Conservation (phyloP, 345 rosid species). For the Corchorus olitorius region DNA sequence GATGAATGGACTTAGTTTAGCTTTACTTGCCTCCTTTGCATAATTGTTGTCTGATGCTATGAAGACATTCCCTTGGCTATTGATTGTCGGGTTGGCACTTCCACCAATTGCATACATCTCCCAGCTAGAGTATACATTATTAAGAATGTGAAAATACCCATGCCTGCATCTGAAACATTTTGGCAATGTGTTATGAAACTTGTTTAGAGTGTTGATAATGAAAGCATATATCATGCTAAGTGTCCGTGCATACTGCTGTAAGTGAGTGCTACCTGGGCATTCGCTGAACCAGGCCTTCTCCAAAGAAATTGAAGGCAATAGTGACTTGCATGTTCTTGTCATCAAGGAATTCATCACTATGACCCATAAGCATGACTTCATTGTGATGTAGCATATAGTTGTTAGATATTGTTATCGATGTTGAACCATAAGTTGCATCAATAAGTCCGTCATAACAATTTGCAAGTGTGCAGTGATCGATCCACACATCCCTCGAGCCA, state of each 20-base stretch:
- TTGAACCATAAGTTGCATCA: conserved; percentile 59
- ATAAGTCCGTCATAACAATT: conserved; percentile 66
- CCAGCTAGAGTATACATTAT: conserved; percentile 62
- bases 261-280: conserved; percentile 56
- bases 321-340: conserved; percentile 70
- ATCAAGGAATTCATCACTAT: conserved; percentile 53
- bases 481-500: conserved; percentile 55
- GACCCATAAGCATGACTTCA: conserved; percentile 76
- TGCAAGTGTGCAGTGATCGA: conserved; percentile 68
- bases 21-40: conserved; percentile 55
- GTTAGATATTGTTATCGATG: conserved; percentile 68
- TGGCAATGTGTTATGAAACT: conserved; percentile 2
- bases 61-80: conserved; percentile 69
- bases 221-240: conserved; percentile 2
- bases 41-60: conserved; percentile 45
- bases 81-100: conserved; percentile 74
- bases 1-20: not conserved
- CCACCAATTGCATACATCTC: conserved; percentile 73
- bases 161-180: conserved; percentile 58
- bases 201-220: not conserved
- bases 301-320: conserved; percentile 69
- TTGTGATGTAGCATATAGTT: conserved; percentile 65
- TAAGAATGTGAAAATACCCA: conserved; percentile 73
- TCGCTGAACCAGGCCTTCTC: conserved; percentile 66
- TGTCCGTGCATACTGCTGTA: not conserved